Percentiles rank a stretch among this genome's conserved stretches.
These are phyloP conservation scores for Malassezia dermatis DNA, from an alignment of 1,284 basidiomycete genomes.

Conservation along the genomic window DNA sequence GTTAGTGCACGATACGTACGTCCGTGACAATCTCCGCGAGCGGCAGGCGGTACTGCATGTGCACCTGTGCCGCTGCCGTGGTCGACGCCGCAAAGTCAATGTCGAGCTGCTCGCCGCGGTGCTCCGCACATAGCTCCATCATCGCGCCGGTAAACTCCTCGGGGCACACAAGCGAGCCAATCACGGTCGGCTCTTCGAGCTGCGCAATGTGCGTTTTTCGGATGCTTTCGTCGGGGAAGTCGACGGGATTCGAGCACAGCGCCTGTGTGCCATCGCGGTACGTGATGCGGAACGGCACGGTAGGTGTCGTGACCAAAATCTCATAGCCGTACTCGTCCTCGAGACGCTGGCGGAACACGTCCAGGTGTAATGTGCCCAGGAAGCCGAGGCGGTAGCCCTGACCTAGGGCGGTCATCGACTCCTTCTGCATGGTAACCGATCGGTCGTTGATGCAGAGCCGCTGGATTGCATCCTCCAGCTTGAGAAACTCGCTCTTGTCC, in stretches of 20 bases:
- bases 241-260: conserved; percentile 36
- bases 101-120: conserved; percentile 42
- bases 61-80: conserved; percentile 19
- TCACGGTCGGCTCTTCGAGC: conserved; percentile 41
- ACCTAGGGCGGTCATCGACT: conserved; percentile 84
- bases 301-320: conserved; percentile 43
- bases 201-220: conserved; percentile 22
- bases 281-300: conserved; percentile 39
- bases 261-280: conserved; percentile 23
- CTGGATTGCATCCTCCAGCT: conserved; percentile 90
- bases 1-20: conserved; percentile 7
- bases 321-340: conserved; percentile 73
- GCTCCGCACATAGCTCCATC: conserved; percentile 46
- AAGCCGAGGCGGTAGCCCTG: conserved; percentile 93
- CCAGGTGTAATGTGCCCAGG: conserved; percentile 90
- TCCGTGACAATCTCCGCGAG: conserved; percentile 44
- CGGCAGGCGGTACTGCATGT: conserved; percentile 40
- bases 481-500: conserved; percentile 78
- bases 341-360: conserved; percentile 85
- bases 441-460: conserved; percentile 74
- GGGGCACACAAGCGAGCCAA: conserved; percentile 36
- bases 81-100: conserved; percentile 15
- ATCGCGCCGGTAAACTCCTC: conserved; percentile 45
- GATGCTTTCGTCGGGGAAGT: conserved; percentile 41
- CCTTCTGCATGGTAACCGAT: conserved; percentile 79